phyloP scores from a whole-genome alignment of 1,284 basidiomycete genomes.

The Irpex lacteus region DNA sequence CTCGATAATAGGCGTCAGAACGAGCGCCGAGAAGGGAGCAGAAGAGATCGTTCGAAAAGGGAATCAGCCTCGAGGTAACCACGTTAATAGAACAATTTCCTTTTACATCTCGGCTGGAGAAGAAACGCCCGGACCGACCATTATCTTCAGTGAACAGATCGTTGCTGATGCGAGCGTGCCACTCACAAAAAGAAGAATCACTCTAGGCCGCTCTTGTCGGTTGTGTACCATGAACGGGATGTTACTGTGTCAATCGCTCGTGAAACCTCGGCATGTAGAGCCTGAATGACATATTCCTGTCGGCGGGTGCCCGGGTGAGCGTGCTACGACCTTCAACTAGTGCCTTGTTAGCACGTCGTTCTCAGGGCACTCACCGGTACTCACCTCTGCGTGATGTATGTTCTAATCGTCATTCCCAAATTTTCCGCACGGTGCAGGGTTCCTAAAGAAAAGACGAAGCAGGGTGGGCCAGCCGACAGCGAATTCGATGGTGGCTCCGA shows the following conservation, averaged over 20 bases:
- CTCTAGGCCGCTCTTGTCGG: background rate
- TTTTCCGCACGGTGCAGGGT: no score
- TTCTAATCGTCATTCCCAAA: no score
- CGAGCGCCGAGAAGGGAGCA: background rate
- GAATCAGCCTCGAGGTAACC: slow-evolving; percentile 1
- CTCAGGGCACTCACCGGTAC: background rate
- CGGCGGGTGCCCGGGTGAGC: background rate
- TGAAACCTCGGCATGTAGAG: background rate
- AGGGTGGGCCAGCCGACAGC: background rate
- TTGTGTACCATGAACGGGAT: background rate
- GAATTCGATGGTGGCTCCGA: background rate
- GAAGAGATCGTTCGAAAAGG: background rate
- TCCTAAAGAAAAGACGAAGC: no score
- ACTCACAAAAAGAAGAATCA: slow-evolving; percentile 1
- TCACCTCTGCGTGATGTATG: no score
- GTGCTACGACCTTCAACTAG: background rate
- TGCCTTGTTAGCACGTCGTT: background rate
- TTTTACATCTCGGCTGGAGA: slow-evolving; percentile 2
- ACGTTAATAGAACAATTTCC: slow-evolving; percentile 3
- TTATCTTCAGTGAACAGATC: background rate
- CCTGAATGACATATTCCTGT: background rate
- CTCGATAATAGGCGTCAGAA: background rate
- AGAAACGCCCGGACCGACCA: background rate
- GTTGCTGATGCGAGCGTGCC: background rate
- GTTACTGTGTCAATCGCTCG: background rate